Base-by-base conservation (phyloP, 2,329 filamentous ascomycete genomes). In the Trichoderma sp. region DNA sequence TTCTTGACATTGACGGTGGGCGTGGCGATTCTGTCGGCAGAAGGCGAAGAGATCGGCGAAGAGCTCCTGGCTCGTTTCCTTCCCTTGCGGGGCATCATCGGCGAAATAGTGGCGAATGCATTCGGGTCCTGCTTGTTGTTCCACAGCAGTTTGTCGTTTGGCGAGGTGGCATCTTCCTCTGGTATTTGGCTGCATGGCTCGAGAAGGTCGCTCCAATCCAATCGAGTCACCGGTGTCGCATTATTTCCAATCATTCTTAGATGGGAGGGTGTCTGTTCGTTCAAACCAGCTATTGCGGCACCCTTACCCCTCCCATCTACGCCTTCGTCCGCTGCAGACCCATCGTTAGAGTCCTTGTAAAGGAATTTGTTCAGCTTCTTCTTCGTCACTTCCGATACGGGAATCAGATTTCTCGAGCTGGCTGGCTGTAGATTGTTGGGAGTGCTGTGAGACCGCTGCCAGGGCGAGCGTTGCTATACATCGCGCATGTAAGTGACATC, bases 11-110 rank as follows among this genome's bases (percentile, higher is more conserved):
- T 87, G 70, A 90, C 81, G 0, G 84, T 75, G 7, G 83, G 82
- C 1, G 81, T 80, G 30, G 77, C 78, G 6, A 79, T 73, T 61
- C 81, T 83, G 16, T 85, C 80, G 18, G 79, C 70, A 58, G 85
- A 84, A 1, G 92, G 91, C 1, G 91, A 94, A 5, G 89, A 89
- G 2, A 85, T 80, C 0, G 92, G 91, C 0, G 92, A 94, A 14
- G 91, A 93, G 79, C 90, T 94, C 73, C 88, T 86, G 18, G 90
- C 88, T 68, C 92, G 86, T 77, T 94, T 94, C 73, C 83, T 86
- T 70, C 83, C 83, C 74, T 79, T 83, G 70, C 83, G 85, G 73
- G 74, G 81, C 80, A 81, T 80, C 78, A 82, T 84, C 65, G 82
- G 85, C 63, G 82, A 85, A 70, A 85, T 75, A 34, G 78, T 81